These are phyloP conservation scores for Pachysandra terminalis DNA, from an alignment of 164 flowering plant genomes.

Conservation along the genomic window DNA sequence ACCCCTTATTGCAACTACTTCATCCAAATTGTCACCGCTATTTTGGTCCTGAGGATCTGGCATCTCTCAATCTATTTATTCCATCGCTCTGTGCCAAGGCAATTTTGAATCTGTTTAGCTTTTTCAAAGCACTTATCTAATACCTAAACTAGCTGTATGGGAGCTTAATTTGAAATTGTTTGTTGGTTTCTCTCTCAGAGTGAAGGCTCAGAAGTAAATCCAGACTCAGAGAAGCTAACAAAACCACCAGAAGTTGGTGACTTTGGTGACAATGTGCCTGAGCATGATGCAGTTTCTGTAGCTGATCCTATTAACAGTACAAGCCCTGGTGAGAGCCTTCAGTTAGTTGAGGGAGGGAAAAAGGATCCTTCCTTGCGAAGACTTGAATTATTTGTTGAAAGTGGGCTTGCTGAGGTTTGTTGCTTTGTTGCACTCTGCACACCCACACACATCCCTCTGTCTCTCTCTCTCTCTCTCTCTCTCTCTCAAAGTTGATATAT, in stretches of 20 bases:
- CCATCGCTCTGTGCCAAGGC: slow-evolving; percentile 67
- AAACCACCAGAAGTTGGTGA: slow-evolving; percentile 26
- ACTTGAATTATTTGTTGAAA: slow-evolving; percentile 66
- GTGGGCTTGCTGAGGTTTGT: slow-evolving; percentile 95
- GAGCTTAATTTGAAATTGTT: neutral
- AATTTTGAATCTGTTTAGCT: slow-evolving; percentile 12
- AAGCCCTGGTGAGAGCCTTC: slow-evolving; percentile 19
- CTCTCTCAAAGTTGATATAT: too few relatives aligned
- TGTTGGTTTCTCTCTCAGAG: slow-evolving; percentile 47
- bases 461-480: too few relatives aligned
- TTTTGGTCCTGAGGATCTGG: slow-evolving; percentile 67
- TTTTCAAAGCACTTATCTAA: neutral
- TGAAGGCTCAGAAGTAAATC: slow-evolving; percentile 27
- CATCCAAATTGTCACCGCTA: slow-evolving; percentile 82
- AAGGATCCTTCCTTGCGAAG: slow-evolving; percentile 80
- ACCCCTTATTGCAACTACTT: slow-evolving; percentile 73
- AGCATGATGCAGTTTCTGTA: slow-evolving; percentile 17
- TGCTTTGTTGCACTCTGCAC: slow-evolving; percentile 23
- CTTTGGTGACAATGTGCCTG: slow-evolving; percentile 22
- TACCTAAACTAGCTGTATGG: neutral
- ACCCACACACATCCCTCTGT: neutral
- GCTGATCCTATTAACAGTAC: slow-evolving; percentile 18
- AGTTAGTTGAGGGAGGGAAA: slow-evolving; percentile 59
- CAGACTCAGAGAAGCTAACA: slow-evolving; percentile 15
- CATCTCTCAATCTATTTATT: slow-evolving; percentile 48